These are phyloP conservation scores for Medicago ruthenica DNA, from an alignment of 306 rosid species.

Conservation along the genomic window DNA sequence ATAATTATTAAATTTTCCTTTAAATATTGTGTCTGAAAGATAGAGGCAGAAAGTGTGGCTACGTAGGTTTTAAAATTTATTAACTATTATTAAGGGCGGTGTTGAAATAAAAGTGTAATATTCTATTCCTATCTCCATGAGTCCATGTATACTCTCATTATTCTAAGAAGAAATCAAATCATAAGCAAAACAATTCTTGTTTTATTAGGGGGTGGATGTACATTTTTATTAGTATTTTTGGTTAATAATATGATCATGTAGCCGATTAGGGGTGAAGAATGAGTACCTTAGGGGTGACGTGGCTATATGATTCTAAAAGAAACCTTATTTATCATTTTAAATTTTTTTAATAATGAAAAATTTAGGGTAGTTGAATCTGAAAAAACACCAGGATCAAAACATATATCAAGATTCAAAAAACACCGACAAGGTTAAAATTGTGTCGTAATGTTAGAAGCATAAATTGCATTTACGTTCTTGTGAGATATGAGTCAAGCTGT, in stretches of 20 bases:
- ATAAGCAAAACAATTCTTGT: constrained; percentile 39
- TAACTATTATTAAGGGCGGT: constrained; percentile 41
- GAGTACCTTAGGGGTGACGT: constrained; percentile 21
- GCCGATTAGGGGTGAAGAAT: constrained; percentile 23
- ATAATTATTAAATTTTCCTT: constrained; percentile 31
- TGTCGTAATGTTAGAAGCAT: no score
- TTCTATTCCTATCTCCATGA: constrained; percentile 45
- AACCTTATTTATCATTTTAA: constrained; percentile 42
- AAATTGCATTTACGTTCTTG: no score
- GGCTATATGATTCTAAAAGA: constrained; percentile 48
- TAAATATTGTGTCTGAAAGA: constrained; percentile 62
- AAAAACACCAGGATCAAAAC: no score
- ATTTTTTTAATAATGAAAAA: constrained; percentile 21
- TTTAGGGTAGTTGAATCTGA: no score
- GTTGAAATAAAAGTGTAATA: constrained; percentile 42
- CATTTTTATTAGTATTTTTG: not conserved
- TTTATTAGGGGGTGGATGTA: constrained; percentile 16
- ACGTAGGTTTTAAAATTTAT: constrained; percentile 37
- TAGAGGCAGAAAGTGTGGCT: constrained; percentile 82
- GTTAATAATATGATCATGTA: constrained; percentile 31
- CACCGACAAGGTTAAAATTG: no score
- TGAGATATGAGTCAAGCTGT: no score
- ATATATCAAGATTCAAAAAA: no score
- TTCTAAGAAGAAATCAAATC: constrained; percentile 36
- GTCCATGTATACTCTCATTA: constrained; percentile 37